Evolutionary conservation across 2,329 filamentous ascomycete genomes (phyloP).

Genomic region (Aspergillus flavus): DNA sequence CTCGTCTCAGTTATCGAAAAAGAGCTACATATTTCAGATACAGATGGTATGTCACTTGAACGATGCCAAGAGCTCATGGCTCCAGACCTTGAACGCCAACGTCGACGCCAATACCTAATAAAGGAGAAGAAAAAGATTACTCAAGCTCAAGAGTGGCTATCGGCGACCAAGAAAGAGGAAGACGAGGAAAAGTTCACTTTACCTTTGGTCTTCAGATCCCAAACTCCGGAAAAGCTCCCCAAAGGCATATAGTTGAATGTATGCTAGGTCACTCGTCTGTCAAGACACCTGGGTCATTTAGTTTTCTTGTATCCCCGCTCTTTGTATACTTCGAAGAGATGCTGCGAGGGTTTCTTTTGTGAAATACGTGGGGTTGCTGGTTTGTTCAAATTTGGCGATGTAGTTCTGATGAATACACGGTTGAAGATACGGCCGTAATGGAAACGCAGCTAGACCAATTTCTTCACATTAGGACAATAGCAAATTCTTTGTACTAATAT

Average conservation of each 20-base stretch:
- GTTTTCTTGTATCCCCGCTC: background rate
- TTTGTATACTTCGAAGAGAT: background rate
- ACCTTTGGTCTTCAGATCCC: background rate
- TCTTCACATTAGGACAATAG: no score
- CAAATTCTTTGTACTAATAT: no score
- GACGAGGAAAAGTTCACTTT: slow-evolving; percentile 6
- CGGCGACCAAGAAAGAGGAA: slow-evolving; percentile 18
- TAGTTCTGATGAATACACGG: background rate
- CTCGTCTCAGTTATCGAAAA: slow-evolving; percentile 34
- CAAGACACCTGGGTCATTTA: background rate
- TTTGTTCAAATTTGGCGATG: background rate
- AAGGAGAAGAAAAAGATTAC: slow-evolving; percentile 38
- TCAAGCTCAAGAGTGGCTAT: slow-evolving; percentile 38
- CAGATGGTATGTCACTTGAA: slow-evolving; percentile 35
- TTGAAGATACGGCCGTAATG: background rate
- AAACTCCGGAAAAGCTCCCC: background rate
- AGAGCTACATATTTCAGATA: slow-evolving; percentile 31
- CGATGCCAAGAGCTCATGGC: slow-evolving; percentile 41
- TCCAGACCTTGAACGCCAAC: slow-evolving; percentile 39
- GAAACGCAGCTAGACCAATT: no score
- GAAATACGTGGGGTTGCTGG: background rate
- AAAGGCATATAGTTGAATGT: background rate
- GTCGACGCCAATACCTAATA: slow-evolving; percentile 30
- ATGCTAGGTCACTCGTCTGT: background rate
- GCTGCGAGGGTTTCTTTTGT: background rate